Percentiles rank a stretch among this genome's conserved stretches.
Evolutionary conservation across 805 yeast species (phyloP).

Genomic region (Teunomyces kruisii): DNA sequence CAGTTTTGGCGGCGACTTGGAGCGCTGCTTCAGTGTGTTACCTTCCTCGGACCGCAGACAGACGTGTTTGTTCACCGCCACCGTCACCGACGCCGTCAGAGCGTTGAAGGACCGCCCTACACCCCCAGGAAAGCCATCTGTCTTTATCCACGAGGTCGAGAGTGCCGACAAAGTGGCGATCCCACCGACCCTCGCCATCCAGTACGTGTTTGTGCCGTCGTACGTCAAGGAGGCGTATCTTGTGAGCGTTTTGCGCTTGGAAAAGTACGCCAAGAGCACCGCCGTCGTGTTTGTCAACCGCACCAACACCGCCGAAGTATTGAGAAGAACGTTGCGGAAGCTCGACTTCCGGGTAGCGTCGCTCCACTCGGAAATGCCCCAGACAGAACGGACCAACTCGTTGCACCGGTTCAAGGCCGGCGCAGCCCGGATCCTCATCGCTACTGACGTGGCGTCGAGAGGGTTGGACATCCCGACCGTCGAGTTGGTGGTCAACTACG

Average conservation of each 20-base stretch:
- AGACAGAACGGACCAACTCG: slow-evolving; percentile 85
- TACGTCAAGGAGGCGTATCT: slow-evolving; percentile 89
- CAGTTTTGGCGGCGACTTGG: slow-evolving; percentile 78
- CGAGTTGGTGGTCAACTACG: slow-evolving; percentile 85
- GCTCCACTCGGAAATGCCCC: slow-evolving; percentile 93
- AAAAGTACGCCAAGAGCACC: slow-evolving; percentile 61
- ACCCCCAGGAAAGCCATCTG: slow-evolving; percentile 54
- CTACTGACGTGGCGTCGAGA: slow-evolving; percentile 97
- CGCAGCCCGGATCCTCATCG: slow-evolving; percentile 88
- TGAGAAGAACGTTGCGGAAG: slow-evolving; percentile 71
- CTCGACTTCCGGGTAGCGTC: slow-evolving; percentile 83
- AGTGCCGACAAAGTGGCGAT: slow-evolving; percentile 73
- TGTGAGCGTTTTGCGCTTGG: slow-evolving; percentile 62
- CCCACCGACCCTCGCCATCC: slow-evolving; percentile 67
- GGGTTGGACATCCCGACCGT: slow-evolving; percentile 96
- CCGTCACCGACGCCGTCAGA: slow-evolving; percentile 90
- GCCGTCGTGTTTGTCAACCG: slow-evolving; percentile 90
- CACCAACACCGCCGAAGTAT: slow-evolving; percentile 84
- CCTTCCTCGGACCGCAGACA: slow-evolving; percentile 77
- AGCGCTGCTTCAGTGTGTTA: slow-evolving; percentile 65
- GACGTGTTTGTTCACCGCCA: slow-evolving; percentile 90
- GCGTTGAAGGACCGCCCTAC: slow-evolving; percentile 65
- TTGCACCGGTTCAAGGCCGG: slow-evolving; percentile 91
- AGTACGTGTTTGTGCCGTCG: slow-evolving; percentile 77
- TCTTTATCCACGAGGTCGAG: slow-evolving; percentile 74